Percentiles rank a stretch among this genome's conserved stretches.
phyloP scores from a whole-genome alignment of 2,329 filamentous ascomycete species.

The Fusarium lyarnte region DNA sequence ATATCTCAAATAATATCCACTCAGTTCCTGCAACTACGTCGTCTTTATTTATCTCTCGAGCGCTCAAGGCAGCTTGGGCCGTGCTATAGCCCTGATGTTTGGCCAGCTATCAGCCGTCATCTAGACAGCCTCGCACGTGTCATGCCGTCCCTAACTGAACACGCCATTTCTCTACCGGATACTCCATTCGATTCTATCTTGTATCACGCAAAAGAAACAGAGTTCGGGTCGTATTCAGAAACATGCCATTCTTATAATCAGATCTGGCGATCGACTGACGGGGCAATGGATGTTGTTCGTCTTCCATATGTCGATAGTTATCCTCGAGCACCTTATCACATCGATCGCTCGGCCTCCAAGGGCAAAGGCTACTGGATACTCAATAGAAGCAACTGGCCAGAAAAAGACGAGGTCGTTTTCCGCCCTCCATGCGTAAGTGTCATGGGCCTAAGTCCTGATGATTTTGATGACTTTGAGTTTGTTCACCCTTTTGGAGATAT shows the following conservation, averaged over 20 bases:
- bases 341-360: rapidly evolving
- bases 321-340: rapidly evolving
- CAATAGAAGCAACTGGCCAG: too few relatives aligned
- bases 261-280: neutral
- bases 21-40: neutral
- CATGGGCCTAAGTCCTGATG: too few relatives aligned
- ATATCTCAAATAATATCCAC: rapidly evolving
- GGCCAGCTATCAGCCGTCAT: neutral
- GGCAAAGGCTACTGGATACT: neutral
- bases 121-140: neutral
- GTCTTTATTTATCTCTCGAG: neutral
- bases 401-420: too few relatives aligned
- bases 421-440: too few relatives aligned
- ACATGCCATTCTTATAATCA: neutral
- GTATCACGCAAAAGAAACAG: neutral
- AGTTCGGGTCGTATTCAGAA: neutral
- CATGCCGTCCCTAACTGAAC: neutral
- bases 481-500: too few relatives aligned
- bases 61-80: rapidly evolving
- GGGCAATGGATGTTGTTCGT: neutral
- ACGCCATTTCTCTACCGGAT: neutral
- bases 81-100: neutral
- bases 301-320: neutral
- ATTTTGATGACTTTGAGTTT: too few relatives aligned
- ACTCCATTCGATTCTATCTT: neutral